These are phyloP conservation scores for Carex littledalei DNA, from an alignment of 176 grass and related monocot genomes.

Conservation along the genomic window DNA sequence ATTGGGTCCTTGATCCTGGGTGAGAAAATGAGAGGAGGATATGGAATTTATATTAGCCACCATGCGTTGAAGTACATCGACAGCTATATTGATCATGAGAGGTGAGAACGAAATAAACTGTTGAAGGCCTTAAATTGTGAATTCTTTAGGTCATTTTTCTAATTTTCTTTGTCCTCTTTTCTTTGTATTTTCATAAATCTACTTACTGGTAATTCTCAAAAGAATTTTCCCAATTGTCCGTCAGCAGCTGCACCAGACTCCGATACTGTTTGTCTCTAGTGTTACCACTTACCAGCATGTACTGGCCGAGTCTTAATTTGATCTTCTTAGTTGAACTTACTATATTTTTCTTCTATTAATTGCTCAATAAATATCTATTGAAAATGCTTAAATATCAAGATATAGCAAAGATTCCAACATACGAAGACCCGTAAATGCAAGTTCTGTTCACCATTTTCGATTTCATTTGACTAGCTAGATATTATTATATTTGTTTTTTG, in stretches of 20 bases:
- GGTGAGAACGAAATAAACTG: too few relatives aligned
- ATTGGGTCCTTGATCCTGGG: too few relatives aligned
- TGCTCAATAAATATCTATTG: background rate
- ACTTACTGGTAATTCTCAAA: background rate
- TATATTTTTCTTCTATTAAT: background rate
- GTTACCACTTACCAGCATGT: background rate
- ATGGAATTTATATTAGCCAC: too few relatives aligned
- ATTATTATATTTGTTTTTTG: too few relatives aligned
- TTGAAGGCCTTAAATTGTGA: too few relatives aligned
- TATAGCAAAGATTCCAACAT: too few relatives aligned
- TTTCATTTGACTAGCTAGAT: too few relatives aligned
- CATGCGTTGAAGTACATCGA: too few relatives aligned
- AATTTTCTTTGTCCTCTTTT: background rate
- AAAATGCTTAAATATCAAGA: conserved; percentile 5
- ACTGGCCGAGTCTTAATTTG: background rate
- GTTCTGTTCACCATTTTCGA: too few relatives aligned
- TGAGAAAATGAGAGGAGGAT: too few relatives aligned
- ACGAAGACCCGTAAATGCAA: too few relatives aligned
- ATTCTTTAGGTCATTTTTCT: conserved; percentile 44
- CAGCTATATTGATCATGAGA: too few relatives aligned
- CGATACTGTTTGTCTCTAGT: background rate
- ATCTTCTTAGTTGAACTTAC: background rate
- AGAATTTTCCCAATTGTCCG: background rate
- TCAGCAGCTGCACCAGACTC: background rate
- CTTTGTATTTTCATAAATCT: background rate